These are phyloP conservation scores for Fonsecaea pugnacius DNA, from an alignment of 2,329 filamentous ascomycete species.

Conservation along the genomic window DNA sequence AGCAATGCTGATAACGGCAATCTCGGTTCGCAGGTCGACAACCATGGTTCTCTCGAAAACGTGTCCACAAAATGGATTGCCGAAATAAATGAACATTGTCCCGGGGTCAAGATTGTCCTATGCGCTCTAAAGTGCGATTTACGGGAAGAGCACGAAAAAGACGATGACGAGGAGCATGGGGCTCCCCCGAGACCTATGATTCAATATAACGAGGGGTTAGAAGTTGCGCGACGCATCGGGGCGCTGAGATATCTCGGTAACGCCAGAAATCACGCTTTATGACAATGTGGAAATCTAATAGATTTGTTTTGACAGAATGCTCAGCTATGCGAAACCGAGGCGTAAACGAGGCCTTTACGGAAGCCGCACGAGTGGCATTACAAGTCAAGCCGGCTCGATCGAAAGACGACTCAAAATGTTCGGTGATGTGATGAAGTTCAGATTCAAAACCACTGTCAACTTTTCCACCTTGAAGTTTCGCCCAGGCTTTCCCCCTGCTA, in stretches of 20 bases:
- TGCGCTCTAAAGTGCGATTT: slow-evolving; percentile 97
- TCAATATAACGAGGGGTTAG: slow-evolving; percentile 86
- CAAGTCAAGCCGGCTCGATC: slow-evolving; percentile 50
- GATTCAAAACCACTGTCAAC: not conserved
- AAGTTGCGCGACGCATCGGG: slow-evolving; percentile 87
- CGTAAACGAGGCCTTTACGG: slow-evolving; percentile 98
- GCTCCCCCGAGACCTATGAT: slow-evolving; percentile 59
- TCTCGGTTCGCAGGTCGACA: slow-evolving; percentile 69
- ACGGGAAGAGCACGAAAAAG: slow-evolving; percentile 74
- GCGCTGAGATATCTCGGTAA: slow-evolving; percentile 85
- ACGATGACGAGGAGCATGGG: slow-evolving; percentile 60
- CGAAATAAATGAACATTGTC: slow-evolving; percentile 97
- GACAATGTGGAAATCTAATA: not conserved
- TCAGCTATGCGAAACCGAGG: slow-evolving; percentile 97
- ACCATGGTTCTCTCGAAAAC: slow-evolving; percentile 94
- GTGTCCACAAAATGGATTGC: slow-evolving; percentile 98
- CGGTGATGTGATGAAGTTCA: slow-evolving; percentile 35
- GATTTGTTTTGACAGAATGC: slow-evolving; percentile 68
- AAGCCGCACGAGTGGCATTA: slow-evolving; percentile 91
- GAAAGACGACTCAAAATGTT: slow-evolving; percentile 41
- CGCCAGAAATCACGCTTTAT: not conserved
- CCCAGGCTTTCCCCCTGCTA: not conserved
- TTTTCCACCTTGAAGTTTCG: not conserved
- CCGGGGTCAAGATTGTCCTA: slow-evolving; percentile 89
- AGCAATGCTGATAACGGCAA: not conserved